Conservation (phyloP, 257 asterid genomes). For the Mitragyna speciosa region DNA sequence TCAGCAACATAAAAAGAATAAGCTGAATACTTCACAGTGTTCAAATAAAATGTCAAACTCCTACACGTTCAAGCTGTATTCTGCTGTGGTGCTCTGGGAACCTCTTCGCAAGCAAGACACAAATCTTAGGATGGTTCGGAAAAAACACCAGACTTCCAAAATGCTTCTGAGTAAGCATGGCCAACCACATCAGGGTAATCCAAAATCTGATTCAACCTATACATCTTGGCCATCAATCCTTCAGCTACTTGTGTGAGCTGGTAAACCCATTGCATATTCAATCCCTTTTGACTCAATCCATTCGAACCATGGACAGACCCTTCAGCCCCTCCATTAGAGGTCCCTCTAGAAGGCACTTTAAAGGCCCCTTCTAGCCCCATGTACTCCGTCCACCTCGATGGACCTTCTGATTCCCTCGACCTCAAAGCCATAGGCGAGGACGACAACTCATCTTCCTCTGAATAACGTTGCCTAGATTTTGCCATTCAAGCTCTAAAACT, state of each 20-base stretch:
- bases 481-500: conserved; percentile 55
- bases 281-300: conserved; percentile 66
- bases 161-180: conserved; percentile 83
- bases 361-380: conserved; percentile 69
- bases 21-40: conserved; percentile 12
- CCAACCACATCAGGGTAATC: conserved; percentile 84
- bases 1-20: conserved; percentile 14
- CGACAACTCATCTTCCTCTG: conserved; percentile 62
- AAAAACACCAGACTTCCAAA: conserved; percentile 96
- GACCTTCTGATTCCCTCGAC: conserved; percentile 87
- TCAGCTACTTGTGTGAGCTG: conserved; percentile 96
- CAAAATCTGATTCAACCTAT: conserved; percentile 86
- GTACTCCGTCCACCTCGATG: conserved; percentile 91
- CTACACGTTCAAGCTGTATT: conserved; percentile 94
- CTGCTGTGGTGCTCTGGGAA: conserved; percentile 98
- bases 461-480: conserved; percentile 62
- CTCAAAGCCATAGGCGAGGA: conserved; percentile 60
- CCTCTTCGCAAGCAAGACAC: conserved; percentile 81
- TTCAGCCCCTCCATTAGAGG: conserved; percentile 57
- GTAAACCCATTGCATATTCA: conserved; percentile 96
- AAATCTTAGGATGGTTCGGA: conserved; percentile 88
- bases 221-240: conserved; percentile 97
- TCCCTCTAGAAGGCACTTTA: conserved; percentile 31
- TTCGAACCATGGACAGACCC: conserved; percentile 49
- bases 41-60: conserved; percentile 19